Conservation (phyloP, 2,329 filamentous ascomycete genomes). For the Apiospora marii region DNA sequence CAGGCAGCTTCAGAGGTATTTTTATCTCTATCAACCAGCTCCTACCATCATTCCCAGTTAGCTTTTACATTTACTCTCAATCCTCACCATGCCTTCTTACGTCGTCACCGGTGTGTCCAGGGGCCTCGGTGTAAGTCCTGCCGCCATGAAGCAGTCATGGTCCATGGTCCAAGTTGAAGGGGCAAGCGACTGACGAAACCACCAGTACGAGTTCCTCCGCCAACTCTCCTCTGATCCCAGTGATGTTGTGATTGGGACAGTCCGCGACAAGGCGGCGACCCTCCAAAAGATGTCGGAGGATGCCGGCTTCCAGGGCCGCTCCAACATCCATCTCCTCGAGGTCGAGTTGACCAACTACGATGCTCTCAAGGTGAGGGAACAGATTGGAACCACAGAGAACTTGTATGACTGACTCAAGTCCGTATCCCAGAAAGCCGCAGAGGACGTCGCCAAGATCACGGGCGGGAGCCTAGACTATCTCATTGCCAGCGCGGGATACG, state of each 20-base stretch:
- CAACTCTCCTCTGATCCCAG: slow-evolving; percentile 51
- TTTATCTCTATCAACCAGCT: background rate
- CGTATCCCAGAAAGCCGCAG: background rate
- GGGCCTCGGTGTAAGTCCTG: slow-evolving; percentile 33
- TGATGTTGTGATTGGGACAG: slow-evolving; percentile 57
- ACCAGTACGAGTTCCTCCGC: slow-evolving; percentile 58
- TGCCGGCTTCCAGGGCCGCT: slow-evolving; percentile 45
- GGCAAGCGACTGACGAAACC: background rate
- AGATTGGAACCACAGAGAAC: background rate
- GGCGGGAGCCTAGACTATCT: slow-evolving; percentile 15
- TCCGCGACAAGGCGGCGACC: slow-evolving; percentile 53
- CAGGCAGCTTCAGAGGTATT: background rate
- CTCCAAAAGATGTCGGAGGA: slow-evolving; percentile 49
- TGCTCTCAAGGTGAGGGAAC: slow-evolving; percentile 44
- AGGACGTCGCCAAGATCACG: slow-evolving; percentile 24
- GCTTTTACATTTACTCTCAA: background rate
- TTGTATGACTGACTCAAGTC: background rate
- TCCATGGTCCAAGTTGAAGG: background rate
- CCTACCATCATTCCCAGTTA: background rate
- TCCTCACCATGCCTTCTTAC: slow-evolving; percentile 32
- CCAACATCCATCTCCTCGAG: slow-evolving; percentile 55
- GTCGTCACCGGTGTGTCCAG: slow-evolving; percentile 34
- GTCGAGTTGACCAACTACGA: slow-evolving; percentile 52
- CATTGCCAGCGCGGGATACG: slow-evolving; percentile 25
- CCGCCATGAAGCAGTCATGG: background rate